phyloP scores from a whole-genome alignment of 1,284 basidiomycete genomes.

The Xerocomus minutiporus region DNA sequence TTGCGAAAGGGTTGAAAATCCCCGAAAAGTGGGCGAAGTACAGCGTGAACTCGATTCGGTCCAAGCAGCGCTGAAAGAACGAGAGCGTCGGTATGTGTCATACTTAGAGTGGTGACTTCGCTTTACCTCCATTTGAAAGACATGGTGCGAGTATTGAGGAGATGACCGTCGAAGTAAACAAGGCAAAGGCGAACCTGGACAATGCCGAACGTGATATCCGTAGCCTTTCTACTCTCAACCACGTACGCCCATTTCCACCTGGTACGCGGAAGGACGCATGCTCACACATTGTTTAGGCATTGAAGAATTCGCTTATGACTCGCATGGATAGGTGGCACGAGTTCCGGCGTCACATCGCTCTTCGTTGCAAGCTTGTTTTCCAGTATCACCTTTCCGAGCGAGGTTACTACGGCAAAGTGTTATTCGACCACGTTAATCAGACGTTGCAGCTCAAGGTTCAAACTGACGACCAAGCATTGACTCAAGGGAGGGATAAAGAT shows the following conservation, averaged over 20 bases:
- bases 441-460: constrained; percentile 73
- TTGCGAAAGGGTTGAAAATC: constrained; percentile 57
- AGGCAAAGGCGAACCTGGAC: constrained; percentile 51
- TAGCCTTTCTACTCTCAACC: constrained; percentile 60
- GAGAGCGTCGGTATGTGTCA: constrained; percentile 56
- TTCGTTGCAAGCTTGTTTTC: constrained; percentile 84
- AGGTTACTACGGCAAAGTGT: constrained; percentile 78
- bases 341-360: constrained; percentile 81
- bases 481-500: constrained; percentile 67
- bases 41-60: constrained; percentile 60
- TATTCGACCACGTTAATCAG: constrained; percentile 76
- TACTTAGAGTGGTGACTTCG: not conserved
- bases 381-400: constrained; percentile 78
- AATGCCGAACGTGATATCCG: constrained; percentile 58
- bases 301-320: constrained; percentile 58
- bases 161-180: constrained; percentile 65
- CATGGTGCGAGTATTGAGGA: constrained; percentile 78
- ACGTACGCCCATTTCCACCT: constrained; percentile 37
- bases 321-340: constrained; percentile 80
- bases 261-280: not conserved
- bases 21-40: constrained; percentile 53
- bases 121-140: constrained; percentile 36
- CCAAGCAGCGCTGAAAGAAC: constrained; percentile 62
- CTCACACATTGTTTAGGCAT: constrained; percentile 39
- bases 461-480: constrained; percentile 71